Base-by-base conservation (phyloP, 768 basidiomycete species). In the Fibroporia radiculosa region DNA sequence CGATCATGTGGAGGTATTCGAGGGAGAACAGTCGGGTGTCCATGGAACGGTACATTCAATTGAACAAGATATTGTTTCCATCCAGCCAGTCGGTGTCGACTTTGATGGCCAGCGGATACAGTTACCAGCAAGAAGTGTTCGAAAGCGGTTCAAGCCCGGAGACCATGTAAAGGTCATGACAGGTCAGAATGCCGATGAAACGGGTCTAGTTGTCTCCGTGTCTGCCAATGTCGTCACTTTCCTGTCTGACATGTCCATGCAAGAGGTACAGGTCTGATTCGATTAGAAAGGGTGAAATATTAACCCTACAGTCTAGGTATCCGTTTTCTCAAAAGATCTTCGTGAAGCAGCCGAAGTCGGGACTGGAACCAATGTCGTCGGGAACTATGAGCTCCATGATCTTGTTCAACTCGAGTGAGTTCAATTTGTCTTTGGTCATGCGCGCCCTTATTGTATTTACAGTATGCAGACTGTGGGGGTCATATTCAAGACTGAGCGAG, bases 161-260 rank as follows among this genome's bases (percentile, higher is more conserved):
- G 95, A 98, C 65, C 96, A 99, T 57, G 92, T 99, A 65, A 98
- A 98, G 67, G 95, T 98, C 46, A 92, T 98, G 82, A 75, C 82
- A 13, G 96, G 96, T 19, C 83, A 92, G 64, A 96, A 97, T 58
- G 78, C 80, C 6, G 90, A 96, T 56, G 93, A 96, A 64, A 93
- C 93, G 3, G 96, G 96, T 68, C 73, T 98, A 55, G 95, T 99
- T 28, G 86, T 98, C 19, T 84, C 91, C 18, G 84, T 93, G 16
- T 72, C 84, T 3, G 89, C 90, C 56, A 90, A 93, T 41, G 80
- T 92, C 20, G 88, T 98, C 13, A 97, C 95, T 1, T 93, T 98
- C 68, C 66, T 96, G 53, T 95, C 91, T n/a, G 96, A 98, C 61
- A 88, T 98, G 80, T 85, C 87, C 2, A 82, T 93, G 80, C 86